phyloP scores from a whole-genome alignment of 345 rosid genomes.

The Salix udensis region DNA sequence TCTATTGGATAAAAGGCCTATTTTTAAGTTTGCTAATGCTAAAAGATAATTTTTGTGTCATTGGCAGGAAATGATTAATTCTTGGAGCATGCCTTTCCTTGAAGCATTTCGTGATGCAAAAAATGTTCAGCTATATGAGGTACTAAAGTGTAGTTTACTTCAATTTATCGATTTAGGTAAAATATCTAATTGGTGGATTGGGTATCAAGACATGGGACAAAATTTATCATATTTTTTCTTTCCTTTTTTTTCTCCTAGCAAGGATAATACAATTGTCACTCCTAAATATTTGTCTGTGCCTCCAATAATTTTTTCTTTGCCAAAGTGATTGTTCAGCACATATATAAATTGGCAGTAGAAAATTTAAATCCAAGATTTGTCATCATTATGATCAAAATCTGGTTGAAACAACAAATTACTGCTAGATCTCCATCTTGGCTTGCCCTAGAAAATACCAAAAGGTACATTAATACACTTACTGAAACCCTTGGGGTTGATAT shows the following conservation, averaged over 20 bases:
- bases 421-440: background rate
- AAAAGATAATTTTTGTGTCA: background rate
- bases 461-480: too few species aligned
- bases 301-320: background rate
- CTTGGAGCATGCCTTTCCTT: constrained; percentile 80
- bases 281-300: background rate
- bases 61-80: constrained; percentile 65
- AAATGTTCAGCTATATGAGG: constrained; percentile 74
- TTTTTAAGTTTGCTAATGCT: background rate
- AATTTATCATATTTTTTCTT: background rate
- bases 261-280: background rate
- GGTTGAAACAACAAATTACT: too few species aligned
- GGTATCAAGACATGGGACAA: background rate
- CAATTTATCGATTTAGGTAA: background rate
- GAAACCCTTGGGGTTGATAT: background rate
- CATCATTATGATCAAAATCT: too few species aligned
- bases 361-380: background rate
- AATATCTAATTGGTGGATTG: background rate
- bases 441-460: too few species aligned
- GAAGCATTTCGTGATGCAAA: constrained; percentile 50
- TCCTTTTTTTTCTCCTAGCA: background rate
- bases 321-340: background rate
- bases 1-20: too few species aligned
- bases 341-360: background rate
- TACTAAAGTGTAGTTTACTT: constrained; percentile 22